Percentiles rank a stretch among this genome's conserved stretches.
Evolutionary conservation across 331 rosid species (phyloP).

Genomic region (Cydonia oblonga): DNA sequence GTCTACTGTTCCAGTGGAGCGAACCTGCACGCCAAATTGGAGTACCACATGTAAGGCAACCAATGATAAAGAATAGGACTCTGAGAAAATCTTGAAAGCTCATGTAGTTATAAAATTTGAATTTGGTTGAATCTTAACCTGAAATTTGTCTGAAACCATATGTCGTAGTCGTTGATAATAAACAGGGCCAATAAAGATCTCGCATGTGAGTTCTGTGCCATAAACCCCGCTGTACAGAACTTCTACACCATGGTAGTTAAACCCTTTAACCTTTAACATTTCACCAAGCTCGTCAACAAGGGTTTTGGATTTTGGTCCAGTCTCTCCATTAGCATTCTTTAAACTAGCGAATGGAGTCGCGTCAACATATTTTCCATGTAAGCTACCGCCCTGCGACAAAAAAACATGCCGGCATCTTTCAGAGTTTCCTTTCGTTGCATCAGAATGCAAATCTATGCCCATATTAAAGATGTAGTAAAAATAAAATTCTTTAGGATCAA

Average conservation of each 20-base stretch:
- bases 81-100: background rate
- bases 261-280: conserved; percentile 64
- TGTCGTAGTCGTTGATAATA: conserved; percentile 94
- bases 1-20: conserved; percentile 78
- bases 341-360: conserved; percentile 86
- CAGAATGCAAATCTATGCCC: background rate
- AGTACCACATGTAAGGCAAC: background rate
- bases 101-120: background rate
- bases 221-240: conserved; percentile 90
- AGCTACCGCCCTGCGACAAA: conserved; percentile 52
- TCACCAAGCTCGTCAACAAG: conserved; percentile 88
- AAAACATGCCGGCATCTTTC: too few species aligned
- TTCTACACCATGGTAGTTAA: conserved; percentile 86
- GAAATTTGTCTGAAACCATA: conserved; percentile 98
- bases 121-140: conserved; percentile 27
- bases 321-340: conserved; percentile 24
- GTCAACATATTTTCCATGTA: conserved; percentile 59
- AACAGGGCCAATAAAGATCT: conserved; percentile 92
- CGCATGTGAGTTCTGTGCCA: conserved; percentile 80
- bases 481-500: background rate
- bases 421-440: too few species aligned
- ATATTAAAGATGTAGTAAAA: background rate
- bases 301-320: conserved; percentile 31
- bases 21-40: conserved; percentile 42
- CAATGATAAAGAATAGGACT: background rate